Base-by-base conservation (phyloP, 1,284 basidiomycete species). In the Athelia psychrophila region DNA sequence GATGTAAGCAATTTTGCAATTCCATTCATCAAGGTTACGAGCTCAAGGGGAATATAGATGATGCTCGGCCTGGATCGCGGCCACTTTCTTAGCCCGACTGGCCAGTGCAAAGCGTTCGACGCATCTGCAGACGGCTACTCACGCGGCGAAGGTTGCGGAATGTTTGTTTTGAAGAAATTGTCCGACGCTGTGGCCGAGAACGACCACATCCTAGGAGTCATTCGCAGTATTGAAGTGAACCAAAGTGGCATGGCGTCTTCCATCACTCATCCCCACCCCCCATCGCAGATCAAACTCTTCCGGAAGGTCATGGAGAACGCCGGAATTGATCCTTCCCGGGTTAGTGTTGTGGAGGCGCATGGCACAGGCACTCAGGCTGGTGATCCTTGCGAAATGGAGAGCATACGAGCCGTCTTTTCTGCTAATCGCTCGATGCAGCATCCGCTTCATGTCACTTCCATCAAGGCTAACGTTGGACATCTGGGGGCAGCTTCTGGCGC, bases 381-480 rank as follows among this genome's bases (percentile, higher is more conserved):
- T 9, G 87, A 90, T 63, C 77, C 81, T 1, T 76, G 70, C 53
- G 86, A 89, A 59, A 60, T 88, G 9, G 84, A 83, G 1, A 69
- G 88, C 57, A 90, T 89, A 51, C 77, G 84, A 22, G 66, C 61
- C n/a, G 77, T 84, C 24, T 78, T 88, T 52, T 70, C 73, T 1
- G 58, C 59, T 20, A 63, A 69, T 32, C 75, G 80, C 24, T 56
- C 64, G 1, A 42, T 60, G 25, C 62, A 67, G 47, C 81, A 83
- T 53, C 78, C 79, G 9, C 75, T 90, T 19, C 78, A 86, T 55
- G 66, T 89, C 30, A 84, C 83, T 8, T 84, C 83, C 1, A 69
- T 88, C 57, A 90, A 89, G 57, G 83, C 78, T 12, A 88, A 87
- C 60, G 80, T 88, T 27, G 87, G 88, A 0, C 87, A 90, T 60